A percentile compares a stretch with the other conserved stretches of the same genome.
These are phyloP conservation scores for Amylostereum areolatum DNA, from an alignment of 1,284 basidiomycete species.

Conservation along the genomic window DNA sequence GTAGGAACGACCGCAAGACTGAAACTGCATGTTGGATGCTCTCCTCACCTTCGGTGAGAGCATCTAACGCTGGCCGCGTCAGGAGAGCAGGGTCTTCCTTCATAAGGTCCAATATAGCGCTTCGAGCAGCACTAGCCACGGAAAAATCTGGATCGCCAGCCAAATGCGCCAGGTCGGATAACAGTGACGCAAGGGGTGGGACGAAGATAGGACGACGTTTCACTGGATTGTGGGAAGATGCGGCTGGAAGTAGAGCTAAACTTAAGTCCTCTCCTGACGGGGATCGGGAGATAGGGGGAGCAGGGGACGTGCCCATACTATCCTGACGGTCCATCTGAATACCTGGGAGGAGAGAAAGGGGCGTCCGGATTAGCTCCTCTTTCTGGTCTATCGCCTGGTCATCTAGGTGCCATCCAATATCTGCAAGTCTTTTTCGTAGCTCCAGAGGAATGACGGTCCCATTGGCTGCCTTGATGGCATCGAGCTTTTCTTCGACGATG, in stretches of 20 bases:
- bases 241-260: not conserved
- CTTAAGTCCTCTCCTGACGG: no score
- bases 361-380: constrained; percentile 52
- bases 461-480: constrained; percentile 40
- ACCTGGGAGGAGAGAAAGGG: constrained; percentile 55
- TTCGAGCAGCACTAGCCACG: constrained; percentile 52
- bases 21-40: constrained; percentile 40
- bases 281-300: not conserved
- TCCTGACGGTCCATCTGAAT: constrained; percentile 48
- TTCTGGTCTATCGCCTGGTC: constrained; percentile 47
- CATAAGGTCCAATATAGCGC: constrained; percentile 62
- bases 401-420: constrained; percentile 68
- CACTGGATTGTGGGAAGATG: constrained; percentile 35
- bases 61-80: constrained; percentile 58
- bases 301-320: constrained; percentile 9
- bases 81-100: constrained; percentile 67
- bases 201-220: constrained; percentile 64
- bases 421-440: constrained; percentile 53
- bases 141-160: constrained; percentile 48
- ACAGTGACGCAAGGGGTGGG: constrained; percentile 46
- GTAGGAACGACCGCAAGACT: constrained; percentile 47
- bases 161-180: constrained; percentile 47
- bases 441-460: constrained; percentile 49
- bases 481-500: constrained; percentile 45
- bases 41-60: constrained; percentile 44